Evolutionary conservation across 805 yeast genomes (phyloP), one percentile per base, ranked within the genome.

Genomic region (Wickerhamiella siamensis): DNA sequence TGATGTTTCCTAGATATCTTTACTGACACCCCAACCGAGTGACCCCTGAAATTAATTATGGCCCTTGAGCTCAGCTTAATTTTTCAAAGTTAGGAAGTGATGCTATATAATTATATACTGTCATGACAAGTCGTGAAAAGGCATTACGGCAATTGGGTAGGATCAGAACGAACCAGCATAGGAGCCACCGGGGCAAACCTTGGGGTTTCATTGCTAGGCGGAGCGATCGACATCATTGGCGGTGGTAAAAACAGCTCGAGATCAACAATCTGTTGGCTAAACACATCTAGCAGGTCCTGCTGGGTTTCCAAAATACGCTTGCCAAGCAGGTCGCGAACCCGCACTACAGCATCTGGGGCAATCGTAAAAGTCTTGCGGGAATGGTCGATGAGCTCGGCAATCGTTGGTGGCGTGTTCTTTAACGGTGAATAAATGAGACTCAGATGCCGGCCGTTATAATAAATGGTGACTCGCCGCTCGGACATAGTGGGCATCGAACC

Each of bases 391-490:
- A 87, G 61, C 59, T 87, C 97, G 22, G 69, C 53, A 32, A 77
- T 62, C 0, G 91, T 78, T 2, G 97, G 97, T 5, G 93, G 79
- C 0, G 94, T 79, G 36, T 79, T 73, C 47, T 75, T 72, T 37
- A 67, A 59, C 4, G 75, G 67, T 12, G 81, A 74, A 57, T 71
- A 87, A 3, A 74, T 70, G 53, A 87, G 79, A 36, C 76, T 71
- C 41, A 86, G 69, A 21, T 43, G 43, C 34, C 49, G 46, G 41
- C 47, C 50, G 48, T 49, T 47, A 44, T 50, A 61, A 27, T 55
- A 47, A 14, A 62, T 45, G 15, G 61, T 58, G 22, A 58, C 62
- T 15, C 55, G 51, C 27, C 57, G 48, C 42, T 52, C 56, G 36
- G 39, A 32, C 38, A 43, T 24, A 12, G 29, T 24, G 6, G 29